Conservation (phyloP, 768 basidiomycete genomes). For the Gloeophyllum trabeum region DNA sequence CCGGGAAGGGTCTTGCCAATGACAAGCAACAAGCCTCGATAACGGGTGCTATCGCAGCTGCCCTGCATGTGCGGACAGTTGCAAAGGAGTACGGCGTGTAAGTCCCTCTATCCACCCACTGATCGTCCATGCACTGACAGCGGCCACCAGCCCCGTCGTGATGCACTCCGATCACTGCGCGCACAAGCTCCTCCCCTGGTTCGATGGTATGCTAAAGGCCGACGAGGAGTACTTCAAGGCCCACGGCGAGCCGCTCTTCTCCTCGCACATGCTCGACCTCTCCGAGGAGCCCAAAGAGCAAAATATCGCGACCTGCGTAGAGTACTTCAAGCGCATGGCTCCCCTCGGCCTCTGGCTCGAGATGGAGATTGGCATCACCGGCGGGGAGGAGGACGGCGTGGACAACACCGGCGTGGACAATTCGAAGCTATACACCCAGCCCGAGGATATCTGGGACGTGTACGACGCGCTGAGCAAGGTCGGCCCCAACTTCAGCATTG, state of each 20-base stretch:
- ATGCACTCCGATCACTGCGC: slow-evolving; percentile 99
- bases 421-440: slow-evolving; percentile 90
- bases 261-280: slow-evolving; percentile 98
- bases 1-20: slow-evolving; percentile 92
- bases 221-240: slow-evolving; percentile 88
- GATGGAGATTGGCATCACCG: slow-evolving; percentile 99
- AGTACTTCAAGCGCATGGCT: slow-evolving; percentile 95
- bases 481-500: slow-evolving; percentile 92
- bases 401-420: slow-evolving; percentile 97
- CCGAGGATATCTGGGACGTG: slow-evolving; percentile 91
- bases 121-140: slow-evolving; percentile 1
- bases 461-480: slow-evolving; percentile 75
- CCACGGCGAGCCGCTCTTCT: slow-evolving; percentile 82
- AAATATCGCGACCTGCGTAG: slow-evolving; percentile 87
- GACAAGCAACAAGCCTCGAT: slow-evolving; percentile 94
- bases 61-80: slow-evolving; percentile 81
- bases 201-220: slow-evolving; percentile 97
- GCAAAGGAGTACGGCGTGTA: slow-evolving; percentile 90
- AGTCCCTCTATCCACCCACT: slow-evolving; percentile 15
- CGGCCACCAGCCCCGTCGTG: slow-evolving; percentile 67
- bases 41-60: slow-evolving; percentile 85
- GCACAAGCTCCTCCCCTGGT: slow-evolving; percentile 95
- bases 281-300: slow-evolving; percentile 88
- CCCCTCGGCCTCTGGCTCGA: slow-evolving; percentile 92
- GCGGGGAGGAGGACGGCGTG: slow-evolving; percentile 98